Conservation (phyloP, 2,329 filamentous ascomycete species). For the Pseudocercospora ulei region DNA sequence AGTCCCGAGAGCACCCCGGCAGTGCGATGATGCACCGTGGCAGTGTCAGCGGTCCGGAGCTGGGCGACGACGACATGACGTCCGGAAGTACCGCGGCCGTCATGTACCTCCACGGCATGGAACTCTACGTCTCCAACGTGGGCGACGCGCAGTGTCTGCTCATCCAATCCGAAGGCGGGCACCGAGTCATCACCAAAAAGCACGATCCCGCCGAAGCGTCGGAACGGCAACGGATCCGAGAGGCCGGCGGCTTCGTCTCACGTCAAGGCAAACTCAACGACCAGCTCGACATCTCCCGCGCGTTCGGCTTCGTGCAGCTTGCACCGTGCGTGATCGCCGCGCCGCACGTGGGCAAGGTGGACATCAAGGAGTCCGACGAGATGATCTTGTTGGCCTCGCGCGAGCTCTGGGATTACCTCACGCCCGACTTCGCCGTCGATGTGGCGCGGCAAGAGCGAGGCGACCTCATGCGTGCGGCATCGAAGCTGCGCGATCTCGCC, state of each 20-base stretch:
- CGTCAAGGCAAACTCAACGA: slow-evolving; percentile 91
- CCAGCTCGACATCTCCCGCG: slow-evolving; percentile 76
- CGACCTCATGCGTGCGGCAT: slow-evolving; percentile 88
- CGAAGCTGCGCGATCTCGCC: slow-evolving; percentile 86
- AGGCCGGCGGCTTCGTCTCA: slow-evolving; percentile 91
- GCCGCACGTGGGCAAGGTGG: slow-evolving; percentile 68
- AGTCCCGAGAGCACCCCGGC: slow-evolving; percentile 54
- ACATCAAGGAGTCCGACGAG: slow-evolving; percentile 78
- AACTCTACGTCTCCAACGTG: slow-evolving; percentile 89
- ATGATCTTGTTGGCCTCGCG: slow-evolving; percentile 84
- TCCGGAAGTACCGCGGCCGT: slow-evolving; percentile 89
- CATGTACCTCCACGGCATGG: slow-evolving; percentile 76
- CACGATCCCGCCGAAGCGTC: slow-evolving; percentile 81
- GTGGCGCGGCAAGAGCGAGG: slow-evolving; percentile 75
- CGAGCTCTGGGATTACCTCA: slow-evolving; percentile 91
- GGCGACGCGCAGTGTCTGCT: slow-evolving; percentile 93
- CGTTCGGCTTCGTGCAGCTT: slow-evolving; percentile 87
- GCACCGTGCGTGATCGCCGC: slow-evolving; percentile 90
- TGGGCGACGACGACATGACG: slow-evolving; percentile 79
- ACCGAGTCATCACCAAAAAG: slow-evolving; percentile 76
- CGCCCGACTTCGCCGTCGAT: slow-evolving; percentile 82
- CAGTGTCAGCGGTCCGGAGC: slow-evolving; percentile 60
- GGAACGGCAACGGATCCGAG: slow-evolving; percentile 80
- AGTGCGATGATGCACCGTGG: slow-evolving; percentile 54
- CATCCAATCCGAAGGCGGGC: slow-evolving; percentile 75